Base-by-base conservation (phyloP, 768 basidiomycete species). In the Cystofilobasidium macerans region DNA sequence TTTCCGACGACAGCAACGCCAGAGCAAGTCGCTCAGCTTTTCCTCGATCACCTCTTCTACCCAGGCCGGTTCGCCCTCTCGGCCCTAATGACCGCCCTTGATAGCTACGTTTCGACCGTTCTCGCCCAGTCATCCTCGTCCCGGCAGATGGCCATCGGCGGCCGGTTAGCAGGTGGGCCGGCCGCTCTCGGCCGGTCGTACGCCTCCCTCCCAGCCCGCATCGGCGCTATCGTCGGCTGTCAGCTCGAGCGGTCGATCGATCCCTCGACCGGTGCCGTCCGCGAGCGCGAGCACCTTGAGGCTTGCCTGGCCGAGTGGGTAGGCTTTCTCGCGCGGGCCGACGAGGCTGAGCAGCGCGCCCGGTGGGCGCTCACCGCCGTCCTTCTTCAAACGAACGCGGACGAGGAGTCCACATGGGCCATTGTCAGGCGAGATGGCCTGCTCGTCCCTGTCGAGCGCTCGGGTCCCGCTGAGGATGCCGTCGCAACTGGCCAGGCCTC, bases 221-320 rank as follows among this genome's bases (percentile, higher is more conserved):
- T 93, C 35, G 86, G 84, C 0, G 84, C 85, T 6, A 83, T 91
- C 22, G 89, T 98, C 32, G 94, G 91, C 0, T 88, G 87, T 71
- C 86, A 87, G 0, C 86, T 97, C 58, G 80, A 80, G 62, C 79
- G 93, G 40, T 81, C 83, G 69, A 81, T 81, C 47, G 86, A 88
- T 72, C 80, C 85, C 0, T 84, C 86, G 68, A 91, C 88, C 3
- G 91, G 91, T 20, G 86, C 85, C 42, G 84, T 86, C 69, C 81
- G 89, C 72, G 83, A 84, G 53, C 14, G 26, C 16, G 65, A 61
- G 28, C 45, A 57, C 42, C 48, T 61, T n/a, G 45, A 59, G n/a
- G 33, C 35, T 24, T 76, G 95, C 71, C 92, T 89, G 75, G 79
- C 88, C 54, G 92, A 97, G 71, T 98, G 94, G 93, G 88, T 97